Conservation (phyloP, 345 rosid species). For the Turritis glabra region DNA sequence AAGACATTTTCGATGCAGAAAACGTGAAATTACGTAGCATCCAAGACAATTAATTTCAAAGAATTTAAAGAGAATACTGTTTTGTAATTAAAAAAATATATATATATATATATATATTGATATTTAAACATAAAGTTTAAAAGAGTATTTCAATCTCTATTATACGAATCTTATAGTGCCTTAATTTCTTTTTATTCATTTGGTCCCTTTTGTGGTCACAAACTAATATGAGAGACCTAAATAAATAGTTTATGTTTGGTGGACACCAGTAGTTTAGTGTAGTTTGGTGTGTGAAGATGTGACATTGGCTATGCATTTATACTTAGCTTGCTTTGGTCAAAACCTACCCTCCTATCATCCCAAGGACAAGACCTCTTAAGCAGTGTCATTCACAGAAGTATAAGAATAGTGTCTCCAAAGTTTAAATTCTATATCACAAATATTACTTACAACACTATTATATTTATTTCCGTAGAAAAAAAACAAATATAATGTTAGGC, state of each 20-base stretch:
- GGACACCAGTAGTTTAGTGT: neutral
- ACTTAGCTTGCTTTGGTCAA: conserved; percentile 18
- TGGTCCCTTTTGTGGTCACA: neutral
- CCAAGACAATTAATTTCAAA: conserved; percentile 17
- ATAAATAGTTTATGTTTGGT: conserved; percentile 18
- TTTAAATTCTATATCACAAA: neutral
- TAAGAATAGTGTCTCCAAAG: neutral
- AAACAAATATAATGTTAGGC: no score
- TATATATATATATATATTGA: no score
- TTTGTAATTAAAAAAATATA: no score
- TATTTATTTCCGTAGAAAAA: neutral
- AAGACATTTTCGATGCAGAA: neutral
- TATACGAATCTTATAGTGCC: neutral
- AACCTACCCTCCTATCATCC: conserved; percentile 12
- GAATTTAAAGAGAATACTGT: neutral
- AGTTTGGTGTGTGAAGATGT: conserved; percentile 34
- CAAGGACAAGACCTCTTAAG: neutral
- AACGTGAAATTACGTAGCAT: neutral
- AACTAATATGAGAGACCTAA: conserved; percentile 2
- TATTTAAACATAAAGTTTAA: no score
- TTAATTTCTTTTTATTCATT: neutral
- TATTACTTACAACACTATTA: conserved; percentile 1
- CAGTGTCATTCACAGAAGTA: neutral
- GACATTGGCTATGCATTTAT: neutral
- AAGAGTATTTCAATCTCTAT: neutral